phyloP scores from a whole-genome alignment of 2,329 filamentous ascomycete genomes.

The Beauveria scarabaeidicola region DNA sequence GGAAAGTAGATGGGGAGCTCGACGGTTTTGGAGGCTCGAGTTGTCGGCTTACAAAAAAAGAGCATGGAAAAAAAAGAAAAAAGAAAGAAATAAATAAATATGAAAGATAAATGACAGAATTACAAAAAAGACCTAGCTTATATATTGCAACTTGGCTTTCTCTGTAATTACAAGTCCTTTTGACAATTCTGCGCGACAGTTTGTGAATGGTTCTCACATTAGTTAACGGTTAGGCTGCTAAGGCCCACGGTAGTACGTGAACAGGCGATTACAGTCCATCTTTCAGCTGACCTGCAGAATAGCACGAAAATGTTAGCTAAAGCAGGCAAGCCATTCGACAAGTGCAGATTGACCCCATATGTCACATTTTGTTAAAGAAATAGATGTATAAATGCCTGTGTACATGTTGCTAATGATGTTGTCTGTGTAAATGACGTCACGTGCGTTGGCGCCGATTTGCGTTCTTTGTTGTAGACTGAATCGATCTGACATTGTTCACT shows the following conservation, averaged over 20 bases:
- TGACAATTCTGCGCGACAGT: neutral
- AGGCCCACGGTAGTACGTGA: neutral
- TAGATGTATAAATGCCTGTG: too few species aligned
- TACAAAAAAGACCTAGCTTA: too few species aligned
- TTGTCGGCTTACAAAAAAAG: too few species aligned
- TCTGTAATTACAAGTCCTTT: too few species aligned
- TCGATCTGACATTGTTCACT: neutral
- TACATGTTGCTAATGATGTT: neutral
- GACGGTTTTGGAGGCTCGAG: neutral
- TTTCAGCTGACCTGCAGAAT: neutral
- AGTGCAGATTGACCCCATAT: too few species aligned
- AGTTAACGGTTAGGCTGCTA: neutral
- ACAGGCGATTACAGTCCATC: neutral
- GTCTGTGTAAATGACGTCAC: constrained; percentile 2
- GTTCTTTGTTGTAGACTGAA: neutral
- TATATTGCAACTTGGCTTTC: too few species aligned
- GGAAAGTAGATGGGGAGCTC: neutral
- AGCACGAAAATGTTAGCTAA: too few species aligned
- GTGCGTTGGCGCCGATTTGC: constrained; percentile 1
- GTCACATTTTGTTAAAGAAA: too few species aligned
- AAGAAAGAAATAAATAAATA: too few species aligned
- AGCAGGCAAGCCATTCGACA: neutral
- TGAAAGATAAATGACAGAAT: too few species aligned
- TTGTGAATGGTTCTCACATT: neutral
- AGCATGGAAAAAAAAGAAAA: too few species aligned